Conservation (phyloP, 371 early-diverging fungal genomes). For the Mucor ambiguus region DNA sequence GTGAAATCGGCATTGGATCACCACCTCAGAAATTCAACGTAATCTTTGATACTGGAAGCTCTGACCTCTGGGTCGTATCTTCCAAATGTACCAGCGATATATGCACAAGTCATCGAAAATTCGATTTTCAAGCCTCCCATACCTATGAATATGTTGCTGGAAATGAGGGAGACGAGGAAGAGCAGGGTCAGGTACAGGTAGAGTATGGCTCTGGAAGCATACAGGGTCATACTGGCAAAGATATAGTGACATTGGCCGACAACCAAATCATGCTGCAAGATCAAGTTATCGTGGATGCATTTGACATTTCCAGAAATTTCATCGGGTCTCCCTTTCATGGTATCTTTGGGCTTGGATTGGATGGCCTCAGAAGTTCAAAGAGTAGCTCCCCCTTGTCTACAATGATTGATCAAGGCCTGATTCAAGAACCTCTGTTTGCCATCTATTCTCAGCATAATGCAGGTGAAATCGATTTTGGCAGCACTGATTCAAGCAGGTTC, state of each 20-base stretch:
- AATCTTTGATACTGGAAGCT: constrained; percentile 79
- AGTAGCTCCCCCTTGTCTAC: constrained; percentile 59
- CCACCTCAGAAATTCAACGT: constrained; percentile 71
- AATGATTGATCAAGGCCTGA: constrained; percentile 63
- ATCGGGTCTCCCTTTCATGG: constrained; percentile 63
- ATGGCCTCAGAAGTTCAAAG: constrained; percentile 48
- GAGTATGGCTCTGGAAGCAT: constrained; percentile 71
- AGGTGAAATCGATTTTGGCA: constrained; percentile 74
- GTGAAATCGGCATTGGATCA: constrained; percentile 63
- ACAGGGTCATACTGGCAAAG: constrained; percentile 47
- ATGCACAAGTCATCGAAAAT: constrained; percentile 31
- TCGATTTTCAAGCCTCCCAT: constrained; percentile 8
- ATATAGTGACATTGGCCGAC: constrained; percentile 56
- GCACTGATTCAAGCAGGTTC: constrained; percentile 58
- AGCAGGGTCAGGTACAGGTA: constrained; percentile 41
- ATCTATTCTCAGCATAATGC: constrained; percentile 59
- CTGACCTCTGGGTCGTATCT: constrained; percentile 90
- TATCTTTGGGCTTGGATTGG: constrained; percentile 71
- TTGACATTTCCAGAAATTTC: constrained; percentile 59
- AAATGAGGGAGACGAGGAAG: constrained; percentile 11
- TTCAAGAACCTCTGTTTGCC: constrained; percentile 75
- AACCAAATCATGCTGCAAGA: constrained; percentile 32
- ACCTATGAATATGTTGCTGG: constrained; percentile 1
- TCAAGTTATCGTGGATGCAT: constrained; percentile 58
- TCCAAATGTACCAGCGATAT: constrained; percentile 80